Conservation (phyloP, 2,329 filamentous ascomycete genomes). For the Neoarthrinium moseri region DNA sequence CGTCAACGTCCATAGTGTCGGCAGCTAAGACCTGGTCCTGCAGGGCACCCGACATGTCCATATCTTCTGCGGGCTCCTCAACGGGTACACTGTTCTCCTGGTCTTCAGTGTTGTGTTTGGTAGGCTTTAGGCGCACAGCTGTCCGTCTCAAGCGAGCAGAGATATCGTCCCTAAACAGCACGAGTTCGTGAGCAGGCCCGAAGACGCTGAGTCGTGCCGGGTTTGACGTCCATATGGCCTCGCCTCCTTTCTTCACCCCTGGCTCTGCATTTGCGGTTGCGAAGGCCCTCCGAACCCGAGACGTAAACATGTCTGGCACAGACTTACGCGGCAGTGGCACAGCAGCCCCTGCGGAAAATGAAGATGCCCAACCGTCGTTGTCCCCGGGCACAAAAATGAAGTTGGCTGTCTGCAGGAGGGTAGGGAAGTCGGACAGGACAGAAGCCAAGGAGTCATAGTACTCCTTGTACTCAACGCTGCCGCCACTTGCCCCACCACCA, state of each 20-base stretch:
- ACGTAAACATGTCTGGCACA: constrained; percentile 89
- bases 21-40: constrained; percentile 17
- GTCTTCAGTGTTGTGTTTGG: constrained; percentile 18
- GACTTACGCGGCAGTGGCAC: constrained; percentile 67
- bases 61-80: constrained; percentile 28
- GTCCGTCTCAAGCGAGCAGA: constrained; percentile 75
- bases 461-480: constrained; percentile 96
- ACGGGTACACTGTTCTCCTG: constrained; percentile 29
- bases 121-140: constrained; percentile 66
- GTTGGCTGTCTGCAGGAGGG: constrained; percentile 73
- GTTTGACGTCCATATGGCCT: constrained; percentile 86
- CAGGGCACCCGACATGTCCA: constrained; percentile 30
- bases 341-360: constrained; percentile 75
- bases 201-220: constrained; percentile 81
- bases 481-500: constrained; percentile 67
- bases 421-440: constrained; percentile 78
- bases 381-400: constrained; percentile 95
- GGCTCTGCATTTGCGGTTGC: constrained; percentile 72
- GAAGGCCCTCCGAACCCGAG: constrained; percentile 78
- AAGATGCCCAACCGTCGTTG: constrained; percentile 94
- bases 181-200: constrained; percentile 82
- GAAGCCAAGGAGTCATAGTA: constrained; percentile 86
- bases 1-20: constrained; percentile 45
- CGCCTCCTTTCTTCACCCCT: constrained; percentile 57
- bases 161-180: constrained; percentile 85